Evolutionary conservation across 2,329 filamentous ascomycete genomes (phyloP).

Genomic region (Myotisia sp.): DNA sequence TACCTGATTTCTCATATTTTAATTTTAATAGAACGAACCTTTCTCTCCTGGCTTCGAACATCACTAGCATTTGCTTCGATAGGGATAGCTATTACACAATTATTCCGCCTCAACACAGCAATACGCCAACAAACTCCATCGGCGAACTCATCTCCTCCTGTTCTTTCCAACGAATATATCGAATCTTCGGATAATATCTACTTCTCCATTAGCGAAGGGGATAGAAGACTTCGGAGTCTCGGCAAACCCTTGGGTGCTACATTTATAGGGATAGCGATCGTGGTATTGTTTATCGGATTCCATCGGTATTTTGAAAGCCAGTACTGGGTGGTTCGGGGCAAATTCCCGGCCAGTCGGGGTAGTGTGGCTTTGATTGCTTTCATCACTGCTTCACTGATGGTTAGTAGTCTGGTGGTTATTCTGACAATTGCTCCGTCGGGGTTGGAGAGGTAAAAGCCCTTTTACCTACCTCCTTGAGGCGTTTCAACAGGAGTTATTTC

Average conservation of each 20-base stretch:
- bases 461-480: too few relatives aligned
- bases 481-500: too few relatives aligned
- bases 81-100: conserved; percentile 51
- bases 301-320: conserved; percentile 54
- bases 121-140: conserved; percentile 17
- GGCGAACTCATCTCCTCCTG: conserved; percentile 10
- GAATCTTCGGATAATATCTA: conserved; percentile 12
- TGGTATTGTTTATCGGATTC: conserved; percentile 48
- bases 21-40: conserved; percentile 43
- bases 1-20: conserved; percentile 6
- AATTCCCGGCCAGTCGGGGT: conserved; percentile 50
- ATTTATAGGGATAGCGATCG: conserved; percentile 46
- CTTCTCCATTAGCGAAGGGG: conserved; percentile 10
- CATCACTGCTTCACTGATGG: conserved; percentile 42
- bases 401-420: conserved; percentile 46
- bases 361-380: conserved; percentile 46
- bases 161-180: conserved; percentile 14
- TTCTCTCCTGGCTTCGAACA: conserved; percentile 53
- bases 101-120: conserved; percentile 49
- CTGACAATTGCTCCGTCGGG: conserved; percentile 41
- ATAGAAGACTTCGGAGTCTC: conserved; percentile 33
- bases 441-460: too few relatives aligned
- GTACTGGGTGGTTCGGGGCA: conserved; percentile 52
- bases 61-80: conserved; percentile 52
- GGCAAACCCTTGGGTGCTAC: conserved; percentile 51